Base-by-base conservation (phyloP, 2,329 filamentous ascomycete genomes). In the Paraphaeosphaeria sporulosa region DNA sequence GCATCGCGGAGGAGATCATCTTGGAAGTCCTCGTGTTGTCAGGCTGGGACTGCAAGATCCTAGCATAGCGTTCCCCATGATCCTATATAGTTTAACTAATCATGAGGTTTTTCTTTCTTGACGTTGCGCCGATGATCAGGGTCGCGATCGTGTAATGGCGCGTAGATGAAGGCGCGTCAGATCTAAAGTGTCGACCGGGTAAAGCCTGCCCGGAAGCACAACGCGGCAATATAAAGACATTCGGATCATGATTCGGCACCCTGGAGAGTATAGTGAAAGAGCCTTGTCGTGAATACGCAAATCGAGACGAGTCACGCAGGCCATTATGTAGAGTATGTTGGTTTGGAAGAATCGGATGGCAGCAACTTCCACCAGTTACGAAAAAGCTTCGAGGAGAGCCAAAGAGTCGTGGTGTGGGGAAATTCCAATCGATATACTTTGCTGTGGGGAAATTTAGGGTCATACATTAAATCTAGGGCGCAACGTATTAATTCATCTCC, bases 401-500 rank as follows among this genome's bases (percentile, higher is more conserved):
- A 32, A 32, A 32, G 10, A 32, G 30, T 32, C 30, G 30, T 32
- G 30, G 30, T 6, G 30, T 12, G 8, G 10, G 30, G 8, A 32
- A 32, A 32, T 27, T 27, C 25, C 30, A 32, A 32, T 32, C 10
- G 30, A 32, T 32, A 4, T 32, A 32, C 4, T 9, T 32, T 12
- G 30, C 6, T 32, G 30, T 9, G 30, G 25, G 25, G 6, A 6
- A 27, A 4, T 27, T 27, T 27, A 6, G 3, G 6, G 25, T 27
- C 30, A 8, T 47, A 10, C 23, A 30, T 27, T 47, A 15, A 27
- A 30, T 47, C 23, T 27, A 15, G 27, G 3, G 4, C 13, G 23
- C 27, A 47, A 23, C 23, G 15, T 43, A 9, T 17, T 9, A 12
- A n/a, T 36, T 56, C 55, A 68, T 61, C 71, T 62, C 49, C 69